Percentiles rank a stretch among this genome's conserved stretches.
Evolutionary conservation across 2,329 filamentous ascomycete species (phyloP).

Genomic region (Cordyceps farinosa): DNA sequence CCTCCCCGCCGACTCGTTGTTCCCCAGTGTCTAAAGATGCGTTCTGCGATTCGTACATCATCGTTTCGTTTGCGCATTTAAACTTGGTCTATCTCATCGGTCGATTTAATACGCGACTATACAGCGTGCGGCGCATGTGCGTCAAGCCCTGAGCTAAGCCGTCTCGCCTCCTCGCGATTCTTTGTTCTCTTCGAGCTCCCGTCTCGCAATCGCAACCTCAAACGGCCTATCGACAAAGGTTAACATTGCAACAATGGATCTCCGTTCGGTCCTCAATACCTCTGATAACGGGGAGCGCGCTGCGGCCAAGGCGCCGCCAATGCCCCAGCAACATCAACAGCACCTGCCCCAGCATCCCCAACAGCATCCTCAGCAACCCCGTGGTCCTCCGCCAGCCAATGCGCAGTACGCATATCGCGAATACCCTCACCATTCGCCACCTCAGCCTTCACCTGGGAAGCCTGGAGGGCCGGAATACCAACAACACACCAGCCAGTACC

Average conservation of each 20-base stretch:
- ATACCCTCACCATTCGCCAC: slow-evolving; percentile 43
- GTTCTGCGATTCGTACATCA: slow-evolving; percentile 3
- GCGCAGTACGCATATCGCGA: slow-evolving; percentile 49
- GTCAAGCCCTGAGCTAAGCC: slow-evolving; percentile 1
- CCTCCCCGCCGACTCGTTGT: slow-evolving; percentile 3
- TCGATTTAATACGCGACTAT: slow-evolving; percentile 9
- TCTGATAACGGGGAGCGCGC: slow-evolving; percentile 44
- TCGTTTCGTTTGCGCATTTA: slow-evolving; percentile 12
- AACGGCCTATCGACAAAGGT: not conserved
- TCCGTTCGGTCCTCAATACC: slow-evolving; percentile 52
- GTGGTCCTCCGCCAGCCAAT: slow-evolving; percentile 36
- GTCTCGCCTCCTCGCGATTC: slow-evolving; percentile 15
- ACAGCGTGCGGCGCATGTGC: not conserved
- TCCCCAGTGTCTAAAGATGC: slow-evolving; percentile 8
- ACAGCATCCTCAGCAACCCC: slow-evolving; percentile 41
- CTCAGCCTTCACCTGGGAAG: slow-evolving; percentile 48
- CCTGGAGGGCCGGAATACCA: slow-evolving; percentile 44
- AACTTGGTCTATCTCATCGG: not conserved
- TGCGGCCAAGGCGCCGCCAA: slow-evolving; percentile 32
- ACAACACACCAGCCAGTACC: slow-evolving; percentile 27
- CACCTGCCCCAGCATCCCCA: slow-evolving; percentile 32
- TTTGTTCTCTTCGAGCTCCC: slow-evolving; percentile 17
- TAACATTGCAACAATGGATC: slow-evolving; percentile 40
- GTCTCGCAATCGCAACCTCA: slow-evolving; percentile 19
- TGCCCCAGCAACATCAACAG: slow-evolving; percentile 16